phyloP scores from a whole-genome alignment of 768 basidiomycete species.

The Gloeophyllum trabeum region DNA sequence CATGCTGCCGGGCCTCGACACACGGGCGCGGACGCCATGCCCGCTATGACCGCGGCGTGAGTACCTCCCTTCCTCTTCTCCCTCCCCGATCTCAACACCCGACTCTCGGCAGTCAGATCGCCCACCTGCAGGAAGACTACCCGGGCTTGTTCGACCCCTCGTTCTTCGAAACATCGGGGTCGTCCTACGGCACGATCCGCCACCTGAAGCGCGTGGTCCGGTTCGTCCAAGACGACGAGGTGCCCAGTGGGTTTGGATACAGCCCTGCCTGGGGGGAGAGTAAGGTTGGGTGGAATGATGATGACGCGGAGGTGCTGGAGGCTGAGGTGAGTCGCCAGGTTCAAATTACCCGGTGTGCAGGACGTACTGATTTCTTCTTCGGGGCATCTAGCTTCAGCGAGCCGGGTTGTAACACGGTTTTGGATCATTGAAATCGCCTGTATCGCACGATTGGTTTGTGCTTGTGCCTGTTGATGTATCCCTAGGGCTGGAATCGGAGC shows the following conservation, averaged over 20 bases:
- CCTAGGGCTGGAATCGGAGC: too few species aligned
- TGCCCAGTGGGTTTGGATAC: neutral
- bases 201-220: neutral
- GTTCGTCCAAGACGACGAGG: neutral
- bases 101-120: neutral
- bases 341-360: too few species aligned
- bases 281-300: neutral
- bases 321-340: neutral
- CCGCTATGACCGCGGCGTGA: neutral
- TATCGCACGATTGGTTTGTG: too few species aligned
- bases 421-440: too few species aligned
- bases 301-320: neutral
- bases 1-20: neutral
- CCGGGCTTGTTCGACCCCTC: neutral
- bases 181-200: neutral
- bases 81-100: neutral
- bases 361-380: too few species aligned
- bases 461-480: too few species aligned
- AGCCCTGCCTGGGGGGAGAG: neutral
- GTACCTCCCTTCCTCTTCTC: neutral
- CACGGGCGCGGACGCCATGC: neutral
- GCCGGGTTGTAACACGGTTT: too few species aligned
- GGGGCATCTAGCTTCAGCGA: too few species aligned
- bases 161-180: neutral
- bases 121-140: neutral